phyloP scores from a whole-genome alignment of 768 basidiomycete species.

The Gyrodon lividus region DNA sequence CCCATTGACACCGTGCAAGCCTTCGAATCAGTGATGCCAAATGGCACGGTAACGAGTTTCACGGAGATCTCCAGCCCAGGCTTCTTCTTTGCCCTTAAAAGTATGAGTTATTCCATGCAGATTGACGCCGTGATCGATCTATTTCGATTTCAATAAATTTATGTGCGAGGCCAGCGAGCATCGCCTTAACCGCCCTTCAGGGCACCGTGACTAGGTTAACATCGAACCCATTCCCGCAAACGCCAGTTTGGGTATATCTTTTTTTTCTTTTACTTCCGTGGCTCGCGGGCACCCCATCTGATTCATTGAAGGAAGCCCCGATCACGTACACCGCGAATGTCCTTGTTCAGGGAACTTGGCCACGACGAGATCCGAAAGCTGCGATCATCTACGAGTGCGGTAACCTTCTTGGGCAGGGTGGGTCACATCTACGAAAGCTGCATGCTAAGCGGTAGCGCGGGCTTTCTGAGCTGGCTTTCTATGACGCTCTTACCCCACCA shows the following conservation, averaged over 20 bases:
- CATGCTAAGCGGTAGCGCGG: slow-evolving; percentile 9
- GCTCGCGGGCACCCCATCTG: background rate
- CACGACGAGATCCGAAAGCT: slow-evolving; percentile 25
- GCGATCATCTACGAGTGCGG: slow-evolving; percentile 47
- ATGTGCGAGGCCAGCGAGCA: too few species aligned
- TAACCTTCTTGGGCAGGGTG: slow-evolving; percentile 5
- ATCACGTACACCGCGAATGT: slow-evolving; percentile 28
- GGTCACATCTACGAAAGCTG: background rate
- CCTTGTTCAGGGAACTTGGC: slow-evolving; percentile 17
- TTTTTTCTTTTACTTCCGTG: background rate
- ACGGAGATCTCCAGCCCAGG: slow-evolving; percentile 34
- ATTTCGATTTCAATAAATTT: too few species aligned
- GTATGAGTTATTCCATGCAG: too few species aligned
- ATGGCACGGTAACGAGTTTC: slow-evolving; percentile 41
- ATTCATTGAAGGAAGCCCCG: slow-evolving; percentile 59
- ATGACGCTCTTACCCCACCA: slow-evolving; percentile 48
- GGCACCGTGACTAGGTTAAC: slow-evolving; percentile 63
- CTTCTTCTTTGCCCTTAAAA: too few species aligned
- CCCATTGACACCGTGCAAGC: slow-evolving; percentile 54
- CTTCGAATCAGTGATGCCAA: slow-evolving; percentile 58
- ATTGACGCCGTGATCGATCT: too few species aligned
- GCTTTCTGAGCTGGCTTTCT: slow-evolving; percentile 45
- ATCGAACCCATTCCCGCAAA: slow-evolving; percentile 52
- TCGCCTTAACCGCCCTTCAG: slow-evolving; percentile 16
- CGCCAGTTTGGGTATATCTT: slow-evolving; percentile 56